These are phyloP conservation scores for Crassisporium funariophilum DNA, from an alignment of 768 basidiomycete species.

Conservation along the genomic window DNA sequence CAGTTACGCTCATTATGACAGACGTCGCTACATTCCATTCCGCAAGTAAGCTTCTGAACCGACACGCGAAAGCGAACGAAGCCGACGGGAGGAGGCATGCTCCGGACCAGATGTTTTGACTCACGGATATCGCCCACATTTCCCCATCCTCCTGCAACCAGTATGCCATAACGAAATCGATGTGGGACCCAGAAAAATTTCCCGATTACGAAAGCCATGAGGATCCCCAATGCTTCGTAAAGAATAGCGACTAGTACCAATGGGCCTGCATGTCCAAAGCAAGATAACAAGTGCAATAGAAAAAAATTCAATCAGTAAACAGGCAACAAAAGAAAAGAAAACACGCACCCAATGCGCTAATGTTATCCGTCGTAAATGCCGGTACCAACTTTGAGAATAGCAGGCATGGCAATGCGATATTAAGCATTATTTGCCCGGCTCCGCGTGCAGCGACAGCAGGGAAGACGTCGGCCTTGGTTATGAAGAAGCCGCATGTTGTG, in stretches of 20 bases:
- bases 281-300: background rate
- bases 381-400: constrained; percentile 76
- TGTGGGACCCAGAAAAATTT: constrained; percentile 78
- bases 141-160: constrained; percentile 69
- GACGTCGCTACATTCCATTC: constrained; percentile 61
- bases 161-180: constrained; percentile 69
- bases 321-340: background rate
- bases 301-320: background rate
- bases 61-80: background rate
- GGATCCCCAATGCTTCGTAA: constrained; percentile 58
- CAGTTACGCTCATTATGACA: constrained; percentile 64
- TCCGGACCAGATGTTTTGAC: constrained; percentile 20
- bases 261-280: constrained; percentile 62
- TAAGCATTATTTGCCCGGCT: constrained; percentile 62
- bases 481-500: constrained; percentile 53
- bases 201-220: constrained; percentile 55
- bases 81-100: background rate
- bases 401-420: constrained; percentile 62
- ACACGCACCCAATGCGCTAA: constrained; percentile 51
- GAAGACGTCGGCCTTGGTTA: constrained; percentile 64
- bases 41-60: background rate
- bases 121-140: constrained; percentile 74
- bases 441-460: constrained; percentile 59
- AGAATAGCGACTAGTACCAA: constrained; percentile 60
- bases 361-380: constrained; percentile 59